Conservation (phyloP, 805 yeast genomes). For the Spathaspora girioi region DNA sequence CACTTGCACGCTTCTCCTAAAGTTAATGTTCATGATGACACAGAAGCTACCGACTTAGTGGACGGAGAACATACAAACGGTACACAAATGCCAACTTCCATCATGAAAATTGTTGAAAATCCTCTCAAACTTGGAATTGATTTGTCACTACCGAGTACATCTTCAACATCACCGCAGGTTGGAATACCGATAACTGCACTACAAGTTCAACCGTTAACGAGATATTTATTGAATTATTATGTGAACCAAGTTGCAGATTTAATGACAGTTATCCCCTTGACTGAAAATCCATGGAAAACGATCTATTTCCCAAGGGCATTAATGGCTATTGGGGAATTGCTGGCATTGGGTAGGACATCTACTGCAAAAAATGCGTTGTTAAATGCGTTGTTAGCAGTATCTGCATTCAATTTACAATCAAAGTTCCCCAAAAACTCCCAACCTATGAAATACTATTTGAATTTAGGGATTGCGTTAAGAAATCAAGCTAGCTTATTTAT, state of each 20-base stretch:
- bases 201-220: constrained; percentile 63
- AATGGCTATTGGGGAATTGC: constrained; percentile 76
- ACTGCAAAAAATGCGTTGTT: constrained; percentile 73
- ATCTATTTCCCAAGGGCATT: constrained; percentile 83
- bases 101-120: constrained; percentile 47
- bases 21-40: constrained; percentile 19
- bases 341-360: constrained; percentile 69
- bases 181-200: constrained; percentile 59
- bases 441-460: constrained; percentile 64
- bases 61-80: constrained; percentile 29
- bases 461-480: constrained; percentile 69
- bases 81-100: constrained; percentile 48
- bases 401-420: constrained; percentile 76
- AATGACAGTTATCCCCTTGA: constrained; percentile 67
- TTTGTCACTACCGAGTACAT: constrained; percentile 23
- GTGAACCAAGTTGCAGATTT: constrained; percentile 72
- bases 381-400: constrained; percentile 75
- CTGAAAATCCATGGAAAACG: constrained; percentile 84
- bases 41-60: constrained; percentile 27
- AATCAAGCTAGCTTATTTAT: constrained; percentile 71
- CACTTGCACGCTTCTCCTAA: constrained; percentile 39
- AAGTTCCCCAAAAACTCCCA: constrained; percentile 64
- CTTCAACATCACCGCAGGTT: constrained; percentile 13
- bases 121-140: constrained; percentile 43
- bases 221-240: constrained; percentile 71